These are phyloP conservation scores for Rhynchospora pubera DNA, from an alignment of 176 grass and related monocot genomes.

Conservation along the genomic window DNA sequence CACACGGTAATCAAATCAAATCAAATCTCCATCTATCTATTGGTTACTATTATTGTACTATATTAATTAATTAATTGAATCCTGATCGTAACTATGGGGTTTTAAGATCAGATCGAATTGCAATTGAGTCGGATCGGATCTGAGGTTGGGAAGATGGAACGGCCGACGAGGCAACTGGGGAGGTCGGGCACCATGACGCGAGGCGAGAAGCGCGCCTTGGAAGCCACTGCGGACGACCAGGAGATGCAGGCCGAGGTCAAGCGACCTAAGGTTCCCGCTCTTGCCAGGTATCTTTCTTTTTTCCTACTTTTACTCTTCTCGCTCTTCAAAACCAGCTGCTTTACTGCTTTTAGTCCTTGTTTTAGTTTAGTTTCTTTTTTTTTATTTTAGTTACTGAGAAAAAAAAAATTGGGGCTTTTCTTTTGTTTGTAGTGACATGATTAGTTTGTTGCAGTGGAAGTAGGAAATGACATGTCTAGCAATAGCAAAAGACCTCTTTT, in stretches of 20 bases:
- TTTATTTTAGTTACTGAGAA: no score
- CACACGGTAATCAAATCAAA: background rate
- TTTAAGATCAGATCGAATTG: constrained; percentile 12
- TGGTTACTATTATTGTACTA: background rate
- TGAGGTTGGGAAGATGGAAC: constrained; percentile 18
- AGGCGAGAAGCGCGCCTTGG: constrained; percentile 35
- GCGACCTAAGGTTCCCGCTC: constrained; percentile 32
- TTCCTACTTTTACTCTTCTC: no score
- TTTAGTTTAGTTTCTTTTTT: no score
- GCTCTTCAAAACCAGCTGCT: no score
- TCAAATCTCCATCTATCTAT: constrained; percentile 7
- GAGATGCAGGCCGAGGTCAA: constrained; percentile 22
- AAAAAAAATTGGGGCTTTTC: no score
- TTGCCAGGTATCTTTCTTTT: constrained; percentile 44
- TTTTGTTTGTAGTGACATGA: no score
- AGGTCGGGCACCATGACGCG: constrained; percentile 25
- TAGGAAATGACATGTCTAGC: no score
- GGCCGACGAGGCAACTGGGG: constrained; percentile 26
- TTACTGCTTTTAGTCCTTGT: no score
- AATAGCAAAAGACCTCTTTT: no score
- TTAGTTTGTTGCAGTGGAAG: no score
- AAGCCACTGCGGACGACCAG: background rate
- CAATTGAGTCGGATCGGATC: constrained; percentile 5
- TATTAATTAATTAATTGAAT: no score
- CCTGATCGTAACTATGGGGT: no score